Evolutionary conservation across 768 basidiomycete species (phyloP).

Genomic region (Tricholoma furcatifolium): DNA sequence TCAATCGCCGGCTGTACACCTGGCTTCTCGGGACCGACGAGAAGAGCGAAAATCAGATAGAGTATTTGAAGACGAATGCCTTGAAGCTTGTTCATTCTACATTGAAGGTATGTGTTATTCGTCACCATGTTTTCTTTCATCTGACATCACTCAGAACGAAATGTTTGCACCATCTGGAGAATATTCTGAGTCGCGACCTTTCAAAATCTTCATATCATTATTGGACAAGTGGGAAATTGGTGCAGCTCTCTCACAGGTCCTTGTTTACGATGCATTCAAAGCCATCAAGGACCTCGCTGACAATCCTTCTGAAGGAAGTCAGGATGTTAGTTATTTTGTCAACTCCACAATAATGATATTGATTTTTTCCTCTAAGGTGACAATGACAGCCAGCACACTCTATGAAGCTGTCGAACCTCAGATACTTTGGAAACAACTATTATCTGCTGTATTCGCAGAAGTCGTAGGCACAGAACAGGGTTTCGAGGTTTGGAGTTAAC

Average conservation of each 20-base stretch:
- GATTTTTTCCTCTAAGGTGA: slow-evolving; percentile 41
- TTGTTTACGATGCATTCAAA: slow-evolving; percentile 79
- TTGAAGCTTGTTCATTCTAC: slow-evolving; percentile 72
- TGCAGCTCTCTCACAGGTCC: slow-evolving; percentile 67
- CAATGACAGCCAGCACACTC: slow-evolving; percentile 82
- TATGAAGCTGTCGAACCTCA: slow-evolving; percentile 93
- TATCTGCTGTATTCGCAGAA: slow-evolving; percentile 54
- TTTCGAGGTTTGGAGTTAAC: slow-evolving; percentile 44
- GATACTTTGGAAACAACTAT: slow-evolving; percentile 80
- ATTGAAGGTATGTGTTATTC: slow-evolving; percentile 48
- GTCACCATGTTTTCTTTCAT: slow-evolving; percentile 1
- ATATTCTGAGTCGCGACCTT: slow-evolving; percentile 81
- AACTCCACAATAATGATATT: neutral
- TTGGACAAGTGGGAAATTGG: slow-evolving; percentile 99
- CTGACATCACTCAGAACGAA: slow-evolving; percentile 51
- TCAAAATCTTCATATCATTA: slow-evolving; percentile 93
- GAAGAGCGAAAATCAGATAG: slow-evolving; percentile 68
- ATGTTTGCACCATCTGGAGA: slow-evolving; percentile 72
- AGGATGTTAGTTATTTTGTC: slow-evolving; percentile 52
- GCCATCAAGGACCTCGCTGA: slow-evolving; percentile 61
- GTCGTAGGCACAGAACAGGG: slow-evolving; percentile 41
- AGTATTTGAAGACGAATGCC: slow-evolving; percentile 65
- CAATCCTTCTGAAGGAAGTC: slow-evolving; percentile 48
- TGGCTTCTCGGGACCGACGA: slow-evolving; percentile 91
- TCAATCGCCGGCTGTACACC: slow-evolving; percentile 89